A percentile compares a stretch with the other conserved stretches of the same genome.
These are phyloP conservation scores for Huntiella omanensis DNA, from an alignment of 2,329 filamentous ascomycete species.

Conservation along the genomic window DNA sequence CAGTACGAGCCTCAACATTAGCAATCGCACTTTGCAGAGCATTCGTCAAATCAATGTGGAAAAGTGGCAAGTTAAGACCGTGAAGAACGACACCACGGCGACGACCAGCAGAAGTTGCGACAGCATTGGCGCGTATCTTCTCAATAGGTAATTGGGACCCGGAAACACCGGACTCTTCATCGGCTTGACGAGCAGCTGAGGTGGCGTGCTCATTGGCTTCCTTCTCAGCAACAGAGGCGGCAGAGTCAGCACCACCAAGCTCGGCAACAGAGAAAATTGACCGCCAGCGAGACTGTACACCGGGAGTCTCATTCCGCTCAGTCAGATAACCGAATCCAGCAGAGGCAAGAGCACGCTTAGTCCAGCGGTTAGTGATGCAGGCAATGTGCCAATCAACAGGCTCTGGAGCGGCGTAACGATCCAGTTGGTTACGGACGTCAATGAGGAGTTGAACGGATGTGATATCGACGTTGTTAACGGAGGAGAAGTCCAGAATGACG, in stretches of 20 bases:
- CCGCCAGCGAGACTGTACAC: slow-evolving; percentile 55
- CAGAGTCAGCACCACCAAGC: slow-evolving; percentile 52
- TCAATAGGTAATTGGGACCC: not conserved
- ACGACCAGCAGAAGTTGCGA: slow-evolving; percentile 14
- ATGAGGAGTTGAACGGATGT: slow-evolving; percentile 86
- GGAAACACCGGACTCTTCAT: slow-evolving; percentile 5
- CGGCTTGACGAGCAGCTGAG: not conserved
- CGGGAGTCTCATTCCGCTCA: slow-evolving; percentile 23
- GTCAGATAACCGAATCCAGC: slow-evolving; percentile 79
- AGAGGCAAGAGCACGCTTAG: slow-evolving; percentile 69
- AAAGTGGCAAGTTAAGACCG: slow-evolving; percentile 75
- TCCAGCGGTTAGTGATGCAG: slow-evolving; percentile 87
- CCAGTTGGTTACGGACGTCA: slow-evolving; percentile 85
- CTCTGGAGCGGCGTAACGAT: slow-evolving; percentile 63
- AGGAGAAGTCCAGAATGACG: slow-evolving; percentile 84
- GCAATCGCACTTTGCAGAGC: slow-evolving; percentile 74
- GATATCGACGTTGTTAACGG: slow-evolving; percentile 84
- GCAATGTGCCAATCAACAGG: slow-evolving; percentile 90
- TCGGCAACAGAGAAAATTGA: slow-evolving; percentile 92
- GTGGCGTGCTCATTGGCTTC: slow-evolving; percentile 33
- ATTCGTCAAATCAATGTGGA: slow-evolving; percentile 82
- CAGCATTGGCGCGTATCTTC: not conserved
- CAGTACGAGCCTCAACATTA: slow-evolving; percentile 44
- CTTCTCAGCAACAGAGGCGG: slow-evolving; percentile 48
- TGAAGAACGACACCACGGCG: slow-evolving; percentile 50